Base-by-base conservation (phyloP, 805 yeast species). In the Saccharomycopsis fermentans region DNA sequence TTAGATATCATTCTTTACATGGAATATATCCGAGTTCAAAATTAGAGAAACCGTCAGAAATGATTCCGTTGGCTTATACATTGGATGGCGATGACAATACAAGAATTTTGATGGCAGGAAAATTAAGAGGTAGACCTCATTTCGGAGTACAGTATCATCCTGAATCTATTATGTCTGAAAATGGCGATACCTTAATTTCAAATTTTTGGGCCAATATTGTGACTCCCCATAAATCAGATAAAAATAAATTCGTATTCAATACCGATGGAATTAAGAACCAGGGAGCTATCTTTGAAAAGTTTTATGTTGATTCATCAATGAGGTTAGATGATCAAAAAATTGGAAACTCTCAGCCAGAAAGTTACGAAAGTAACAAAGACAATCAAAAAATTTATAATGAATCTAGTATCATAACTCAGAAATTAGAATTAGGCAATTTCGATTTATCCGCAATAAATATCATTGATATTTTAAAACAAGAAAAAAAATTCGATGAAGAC, bases 121-220 rank as follows among this genome's bases (percentile, higher is more conserved):
- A 73, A 66, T 91, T 88, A 66, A 63, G 54, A 0, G 19, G 39
- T 0, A 70, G 73, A 21, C 97, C 97, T 0, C 87, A 86, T 73
- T 92, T 76, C 69, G 99, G 96, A 0, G 97, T 94, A 1, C 99
- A 94, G 67, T 95, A 91, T 67, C 99, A 94, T 67, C 99, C 99
- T 0, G 99, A 94, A 67, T 90, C 97, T 1, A 82, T 92, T 43
- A 89, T 96, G 65, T 90, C 97, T 0, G 73, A 76, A 14, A 65
- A 72, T 53, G 99, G 99, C 1, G 75, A 67, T 1, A 65, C 68
- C 11, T 68, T 94, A 55, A 69, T 91, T 3, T 62, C 65, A 9
- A 87, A 87, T 67, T 92, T 92, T 68, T 81, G 85, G 76, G 34
- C 51, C 0, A 59, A 29, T 27, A 27, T 43, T 43, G 50, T 43